Base-by-base conservation (phyloP, 805 yeast genomes). In the Teunomyces lycoperdinae region DNA sequence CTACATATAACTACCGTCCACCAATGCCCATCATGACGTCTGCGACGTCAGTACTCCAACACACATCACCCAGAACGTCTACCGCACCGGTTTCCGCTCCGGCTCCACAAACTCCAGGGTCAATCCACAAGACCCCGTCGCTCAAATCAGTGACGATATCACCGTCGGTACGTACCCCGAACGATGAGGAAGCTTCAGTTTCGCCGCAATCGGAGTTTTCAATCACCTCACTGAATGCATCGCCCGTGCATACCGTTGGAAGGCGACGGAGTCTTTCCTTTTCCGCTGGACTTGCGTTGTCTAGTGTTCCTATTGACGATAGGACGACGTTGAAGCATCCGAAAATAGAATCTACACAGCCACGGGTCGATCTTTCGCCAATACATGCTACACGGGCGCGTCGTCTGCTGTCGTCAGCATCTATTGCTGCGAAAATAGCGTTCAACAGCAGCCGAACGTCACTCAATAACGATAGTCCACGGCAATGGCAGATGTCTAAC, bases 131-230 rank as follows among this genome's bases (percentile, higher is more conserved):
- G 33, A 61, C 70, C 0, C 72, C 70, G 9, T 68, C 76, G 1
- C 57, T 73, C 34, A 70, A 70, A 45, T 64, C 73, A 4, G 59
- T 73, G 5, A 67, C 74, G 3, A 69, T 70, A 8, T 66, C 74
- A 9, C 76, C 75, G 8, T 68, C 68, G 45, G 52, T 60, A 0
- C 51, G 68, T 42, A 44, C 46, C 28, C 11, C 29, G 13, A 14
- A n/a, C 28, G 42, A 38, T 2, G 14, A 14, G 13, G 41, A 26
- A n/a, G 33, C 40, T 5, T 50, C 58, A 4, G 11, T 34, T 3
- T 60, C 64, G 8, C 63, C 63, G 11, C 57, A 51, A 29, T 59
- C 62, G 14, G 39, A 45, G 2, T 16, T 44, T 13, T 54, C 62
- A 4, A 11, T 27, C 9, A 11, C 42, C 9, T 45, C 51, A 10